Base-by-base conservation (phyloP, 2,329 filamentous ascomycete genomes). In the Ciborinia camelliae region DNA sequence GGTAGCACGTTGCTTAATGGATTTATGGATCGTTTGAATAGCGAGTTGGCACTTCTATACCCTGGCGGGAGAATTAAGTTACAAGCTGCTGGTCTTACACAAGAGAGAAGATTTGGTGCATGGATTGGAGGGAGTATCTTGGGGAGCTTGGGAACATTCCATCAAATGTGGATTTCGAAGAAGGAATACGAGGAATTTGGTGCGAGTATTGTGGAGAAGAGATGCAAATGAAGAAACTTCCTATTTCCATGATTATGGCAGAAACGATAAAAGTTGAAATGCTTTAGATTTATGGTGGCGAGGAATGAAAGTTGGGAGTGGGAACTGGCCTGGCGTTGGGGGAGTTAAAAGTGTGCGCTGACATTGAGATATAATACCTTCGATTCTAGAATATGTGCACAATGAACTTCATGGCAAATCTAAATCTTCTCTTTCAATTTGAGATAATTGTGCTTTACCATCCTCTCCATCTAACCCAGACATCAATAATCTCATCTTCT, bases 131-230 rank as follows among this genome's bases (percentile, higher is more conserved):
- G 95, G 53, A 97, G 92, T 78, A 97, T 99, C 72, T 81, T 99
- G 71, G 93, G 91, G 8, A 97, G 93, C 77, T 78, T 99, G 79
- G 96, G 96, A 12, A 97, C 93, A 18, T 99, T 99, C 79, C 95
- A 99, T 80, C 95, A 99, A 81, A 94, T 99, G 90, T 99, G 95
- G 95, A 96, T 99, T 72, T 94, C 90, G 30, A 91, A 88, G 78
- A 96, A 97, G 82, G 95, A 99, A 81, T 98, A 97, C 73, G 92
- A 97, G 69, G 96, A 99, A 81, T 93, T 97, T 76, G 95, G 95
- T 1, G 81, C 88, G 7, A 86, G 86, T 69, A 93, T 98, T 72
- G 91, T 98, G 52, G 94, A 98, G 82, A 97, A 97, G 85, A 84
- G 94, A 73, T 98, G 94, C 84, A 96, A 97, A 81, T 98, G 75